Evolutionary conservation across 2,329 filamentous ascomycete species (phyloP).

Genomic region (Microcyclospora pomicola): DNA sequence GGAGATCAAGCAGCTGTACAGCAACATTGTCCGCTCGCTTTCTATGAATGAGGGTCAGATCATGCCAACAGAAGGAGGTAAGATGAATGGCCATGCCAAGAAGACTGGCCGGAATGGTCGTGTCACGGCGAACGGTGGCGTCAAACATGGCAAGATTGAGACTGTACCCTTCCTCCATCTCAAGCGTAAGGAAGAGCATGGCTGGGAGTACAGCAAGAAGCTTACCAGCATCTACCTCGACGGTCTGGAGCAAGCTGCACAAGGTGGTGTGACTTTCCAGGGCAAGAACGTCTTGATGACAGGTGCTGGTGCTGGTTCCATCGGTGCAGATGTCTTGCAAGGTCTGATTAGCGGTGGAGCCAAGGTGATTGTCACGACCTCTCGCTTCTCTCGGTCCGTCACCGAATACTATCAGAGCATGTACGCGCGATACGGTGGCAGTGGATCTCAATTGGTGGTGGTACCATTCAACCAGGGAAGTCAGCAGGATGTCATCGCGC

Average conservation of each 20-base stretch:
- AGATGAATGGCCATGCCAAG: conserved; percentile 39
- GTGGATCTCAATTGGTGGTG: conserved; percentile 90
- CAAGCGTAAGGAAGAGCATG: conserved; percentile 83
- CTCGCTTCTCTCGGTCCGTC: conserved; percentile 88
- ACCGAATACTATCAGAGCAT: conserved; percentile 99
- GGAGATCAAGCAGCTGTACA: conserved; percentile 90
- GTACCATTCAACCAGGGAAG: conserved; percentile 99
- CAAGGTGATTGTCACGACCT: conserved; percentile 92
- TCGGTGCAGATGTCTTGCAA: conserved; percentile 91
- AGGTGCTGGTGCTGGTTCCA: conserved; percentile 91
- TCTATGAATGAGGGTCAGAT: conserved; percentile 98
- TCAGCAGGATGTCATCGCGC: conserved; percentile 90
- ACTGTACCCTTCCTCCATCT: conserved; percentile 96
- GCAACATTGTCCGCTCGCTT: conserved; percentile 83
- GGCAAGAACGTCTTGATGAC: conserved; percentile 98
- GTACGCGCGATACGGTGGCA: conserved; percentile 87
- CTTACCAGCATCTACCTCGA: conserved; percentile 87
- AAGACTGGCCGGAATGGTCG: conserved; percentile 40
- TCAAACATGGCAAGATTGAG: conserved; percentile 79
- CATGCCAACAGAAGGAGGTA: conserved; percentile 72
- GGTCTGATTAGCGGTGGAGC: conserved; percentile 93
- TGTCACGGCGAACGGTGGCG: conserved; percentile 28
- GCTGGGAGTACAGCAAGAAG: conserved; percentile 99
- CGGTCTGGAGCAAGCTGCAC: conserved; percentile 77
- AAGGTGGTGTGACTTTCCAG: conserved; percentile 75